These are phyloP conservation scores for Diospyros lotus DNA, from an alignment of 148 eudicot species.

Conservation along the genomic window DNA sequence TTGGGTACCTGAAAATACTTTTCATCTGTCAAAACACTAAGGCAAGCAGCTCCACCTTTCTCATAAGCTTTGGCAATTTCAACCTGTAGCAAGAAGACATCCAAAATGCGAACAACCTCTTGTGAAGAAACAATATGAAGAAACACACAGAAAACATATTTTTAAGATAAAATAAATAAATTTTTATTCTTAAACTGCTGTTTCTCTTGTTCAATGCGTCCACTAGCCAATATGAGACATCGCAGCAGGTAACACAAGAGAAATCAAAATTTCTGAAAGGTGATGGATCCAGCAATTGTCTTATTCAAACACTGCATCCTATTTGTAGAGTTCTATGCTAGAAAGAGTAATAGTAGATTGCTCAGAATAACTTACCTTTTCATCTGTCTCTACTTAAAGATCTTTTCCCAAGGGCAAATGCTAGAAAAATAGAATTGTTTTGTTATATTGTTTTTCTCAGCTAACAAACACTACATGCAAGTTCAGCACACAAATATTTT, in stretches of 20 bases:
- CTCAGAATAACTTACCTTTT: neutral
- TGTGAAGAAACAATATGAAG: neutral
- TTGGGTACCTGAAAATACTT: slow-evolving; percentile 73
- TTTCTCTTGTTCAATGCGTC: neutral
- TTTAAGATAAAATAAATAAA: neutral
- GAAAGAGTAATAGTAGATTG: neutral
- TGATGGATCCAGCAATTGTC: neutral
- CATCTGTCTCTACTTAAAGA: neutral
- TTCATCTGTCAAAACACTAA: slow-evolving; percentile 88
- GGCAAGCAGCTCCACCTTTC: slow-evolving; percentile 98
- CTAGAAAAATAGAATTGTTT: neutral
- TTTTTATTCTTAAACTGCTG: neutral
- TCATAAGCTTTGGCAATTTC: slow-evolving; percentile 92
- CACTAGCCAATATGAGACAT: neutral
- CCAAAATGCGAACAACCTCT: neutral
- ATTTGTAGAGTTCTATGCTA: neutral
- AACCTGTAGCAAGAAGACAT: slow-evolving; percentile 40
- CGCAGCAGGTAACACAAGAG: neutral
- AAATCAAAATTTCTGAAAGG: neutral
- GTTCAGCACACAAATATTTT: neutral
- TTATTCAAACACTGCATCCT: neutral
- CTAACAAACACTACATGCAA: neutral
- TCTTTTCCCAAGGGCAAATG: neutral
- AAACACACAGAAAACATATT: neutral
- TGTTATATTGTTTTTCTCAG: neutral